Evolutionary conservation across 495 filamentous ascomycete genomes (phyloP).

Genomic region (Xylaria bambusicola): DNA sequence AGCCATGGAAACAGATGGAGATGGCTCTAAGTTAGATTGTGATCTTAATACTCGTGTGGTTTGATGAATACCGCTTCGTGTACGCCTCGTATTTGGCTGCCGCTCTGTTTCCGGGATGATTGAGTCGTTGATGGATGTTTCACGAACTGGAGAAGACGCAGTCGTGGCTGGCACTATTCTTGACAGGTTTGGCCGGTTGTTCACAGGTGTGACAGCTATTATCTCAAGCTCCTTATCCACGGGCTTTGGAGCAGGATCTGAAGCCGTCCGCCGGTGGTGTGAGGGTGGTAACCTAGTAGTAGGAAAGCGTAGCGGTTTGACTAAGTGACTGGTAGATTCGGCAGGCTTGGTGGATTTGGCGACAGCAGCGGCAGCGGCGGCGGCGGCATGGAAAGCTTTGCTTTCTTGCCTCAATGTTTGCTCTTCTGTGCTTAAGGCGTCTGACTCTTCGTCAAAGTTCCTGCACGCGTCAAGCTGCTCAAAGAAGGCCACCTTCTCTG

Average conservation of each 20-base stretch:
- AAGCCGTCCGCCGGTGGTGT: slow-evolving; percentile 7
- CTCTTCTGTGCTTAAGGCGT: slow-evolving; percentile 23
- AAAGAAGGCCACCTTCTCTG: slow-evolving; percentile 34
- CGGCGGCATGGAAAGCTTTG: slow-evolving; percentile 22
- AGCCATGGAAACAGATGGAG: slow-evolving; percentile 28
- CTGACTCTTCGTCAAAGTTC: slow-evolving; percentile 18
- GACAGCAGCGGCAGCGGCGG: background rate
- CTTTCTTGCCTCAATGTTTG: slow-evolving; percentile 23
- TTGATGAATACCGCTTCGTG: background rate
- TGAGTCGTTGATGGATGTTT: slow-evolving; percentile 7
- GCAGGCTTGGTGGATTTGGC: background rate
- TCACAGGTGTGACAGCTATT: slow-evolving; percentile 21
- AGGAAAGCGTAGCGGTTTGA: background rate
- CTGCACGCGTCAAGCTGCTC: slow-evolving; percentile 20
- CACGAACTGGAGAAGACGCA: background rate
- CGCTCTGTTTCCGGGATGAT: slow-evolving; percentile 13
- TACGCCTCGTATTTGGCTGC: slow-evolving; percentile 16
- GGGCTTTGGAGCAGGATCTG: slow-evolving; percentile 17
- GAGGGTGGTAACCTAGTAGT: background rate
- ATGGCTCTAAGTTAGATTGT: slow-evolving; percentile 22
- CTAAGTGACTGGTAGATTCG: slow-evolving; percentile 2
- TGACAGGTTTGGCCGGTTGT: background rate
- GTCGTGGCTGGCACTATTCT: background rate
- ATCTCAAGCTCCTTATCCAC: slow-evolving; percentile 22
- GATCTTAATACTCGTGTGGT: slow-evolving; percentile 16